phyloP scores from a whole-genome alignment of 495 filamentous ascomycete species.

The Jackrogersella minutella region DNA sequence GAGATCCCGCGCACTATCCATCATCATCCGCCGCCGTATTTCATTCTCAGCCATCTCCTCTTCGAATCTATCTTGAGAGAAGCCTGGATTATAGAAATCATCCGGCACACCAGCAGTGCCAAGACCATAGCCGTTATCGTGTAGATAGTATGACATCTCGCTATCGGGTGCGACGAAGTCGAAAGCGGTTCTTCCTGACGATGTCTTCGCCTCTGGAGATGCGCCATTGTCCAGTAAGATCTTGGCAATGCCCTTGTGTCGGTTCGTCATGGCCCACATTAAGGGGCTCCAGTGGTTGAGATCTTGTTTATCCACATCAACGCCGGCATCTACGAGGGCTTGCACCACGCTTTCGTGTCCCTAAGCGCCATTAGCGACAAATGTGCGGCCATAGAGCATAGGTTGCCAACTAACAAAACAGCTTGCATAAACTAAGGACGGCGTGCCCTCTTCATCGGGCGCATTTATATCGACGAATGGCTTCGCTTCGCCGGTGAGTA shows the following conservation, averaged over 20 bases:
- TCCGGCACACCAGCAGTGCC: slow-evolving; percentile 86
- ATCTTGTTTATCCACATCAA: slow-evolving; percentile 93
- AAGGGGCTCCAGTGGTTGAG: slow-evolving; percentile 95
- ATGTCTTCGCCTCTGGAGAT: slow-evolving; percentile 93
- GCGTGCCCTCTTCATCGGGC: slow-evolving; percentile 93
- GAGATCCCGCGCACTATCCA: slow-evolving; percentile 97
- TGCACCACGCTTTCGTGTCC: slow-evolving; percentile 91
- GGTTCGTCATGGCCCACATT: slow-evolving; percentile 99
- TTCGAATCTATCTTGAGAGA: slow-evolving; percentile 93
- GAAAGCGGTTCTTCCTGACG: slow-evolving; percentile 91
- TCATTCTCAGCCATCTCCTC: slow-evolving; percentile 98
- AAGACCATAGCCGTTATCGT: slow-evolving; percentile 91
- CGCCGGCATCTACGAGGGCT: slow-evolving; percentile 83
- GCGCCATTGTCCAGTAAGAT: slow-evolving; percentile 90
- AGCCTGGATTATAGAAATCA: slow-evolving; percentile 94
- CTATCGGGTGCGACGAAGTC: slow-evolving; percentile 95
- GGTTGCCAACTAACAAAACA: slow-evolving; percentile 80
- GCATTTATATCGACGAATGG: slow-evolving; percentile 86
- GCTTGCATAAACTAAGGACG: slow-evolving; percentile 95
- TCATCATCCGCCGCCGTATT: slow-evolving; percentile 97
- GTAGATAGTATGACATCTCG: slow-evolving; percentile 93
- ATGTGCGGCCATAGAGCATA: neutral
- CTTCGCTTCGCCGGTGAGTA: slow-evolving; percentile 78
- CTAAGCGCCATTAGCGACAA: slow-evolving; percentile 53
- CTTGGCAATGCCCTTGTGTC: slow-evolving; percentile 95